Percentiles rank a stretch among this genome's conserved stretches.
phyloP scores from a whole-genome alignment of 441 rosid species.

The Croton setiger region DNA sequence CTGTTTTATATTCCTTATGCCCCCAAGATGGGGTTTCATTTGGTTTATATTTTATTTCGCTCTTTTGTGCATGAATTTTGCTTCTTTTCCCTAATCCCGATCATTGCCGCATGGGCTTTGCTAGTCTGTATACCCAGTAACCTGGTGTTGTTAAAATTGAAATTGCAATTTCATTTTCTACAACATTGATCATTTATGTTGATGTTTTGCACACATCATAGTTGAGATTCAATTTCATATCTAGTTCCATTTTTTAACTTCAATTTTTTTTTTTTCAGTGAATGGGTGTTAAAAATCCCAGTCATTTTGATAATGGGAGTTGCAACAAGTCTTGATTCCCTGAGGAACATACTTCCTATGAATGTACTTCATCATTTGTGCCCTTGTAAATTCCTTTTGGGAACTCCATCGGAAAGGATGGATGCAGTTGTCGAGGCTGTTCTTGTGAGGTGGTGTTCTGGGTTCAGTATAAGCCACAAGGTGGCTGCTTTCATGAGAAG shows the following conservation, averaged over 20 bases:
- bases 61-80: constrained; percentile 1
- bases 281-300: constrained; percentile 87
- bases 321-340: constrained; percentile 79
- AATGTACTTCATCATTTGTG: constrained; percentile 59
- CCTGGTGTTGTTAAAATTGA: constrained; percentile 5
- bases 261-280: constrained; percentile 46
- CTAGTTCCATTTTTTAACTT: constrained; percentile 14
- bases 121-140: too few species aligned
- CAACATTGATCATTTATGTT: too few species aligned
- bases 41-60: not conserved
- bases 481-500: constrained; percentile 72
- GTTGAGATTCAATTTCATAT: not conserved
- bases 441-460: constrained; percentile 67
- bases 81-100: not conserved
- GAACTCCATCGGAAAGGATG: constrained; percentile 77
- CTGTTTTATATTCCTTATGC: not conserved
- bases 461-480: constrained; percentile 70
- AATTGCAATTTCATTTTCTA: not conserved
- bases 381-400: constrained; percentile 66
- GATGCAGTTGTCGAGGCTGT: constrained; percentile 81
- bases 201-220: not conserved
- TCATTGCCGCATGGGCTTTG: not conserved
- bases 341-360: constrained; percentile 56
- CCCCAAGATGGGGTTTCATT: not conserved
- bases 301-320: constrained; percentile 75